Evolutionary conservation across 805 yeast genomes (phyloP).

Genomic region (Saccharomyces mikatae): DNA sequence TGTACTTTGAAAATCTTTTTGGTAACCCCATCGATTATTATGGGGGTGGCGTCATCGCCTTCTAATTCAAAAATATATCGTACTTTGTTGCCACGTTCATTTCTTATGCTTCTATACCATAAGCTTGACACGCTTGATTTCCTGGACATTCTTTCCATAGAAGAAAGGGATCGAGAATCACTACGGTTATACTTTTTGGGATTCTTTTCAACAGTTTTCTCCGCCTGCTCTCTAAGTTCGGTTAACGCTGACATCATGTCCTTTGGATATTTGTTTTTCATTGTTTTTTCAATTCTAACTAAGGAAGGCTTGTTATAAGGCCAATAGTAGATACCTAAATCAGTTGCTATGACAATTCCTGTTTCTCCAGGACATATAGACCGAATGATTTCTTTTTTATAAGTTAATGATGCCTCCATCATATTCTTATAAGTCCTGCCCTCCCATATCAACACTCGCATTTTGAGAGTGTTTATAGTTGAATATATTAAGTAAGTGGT

Average conservation of each 20-base stretch:
- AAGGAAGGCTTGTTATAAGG: conserved; percentile 8
- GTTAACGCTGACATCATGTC: conserved; percentile 14
- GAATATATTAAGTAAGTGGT: conserved; percentile 16
- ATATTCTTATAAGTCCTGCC: conserved; percentile 21
- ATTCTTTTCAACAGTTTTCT: background rate
- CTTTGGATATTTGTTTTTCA: conserved; percentile 16
- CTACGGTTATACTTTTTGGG: background rate
- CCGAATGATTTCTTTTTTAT: conserved; percentile 12
- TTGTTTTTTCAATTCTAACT: conserved; percentile 15
- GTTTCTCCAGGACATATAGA: conserved; percentile 13
- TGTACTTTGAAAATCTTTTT: conserved; percentile 11
- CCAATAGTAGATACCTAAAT: conserved; percentile 21
- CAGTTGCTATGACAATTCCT: conserved; percentile 20
- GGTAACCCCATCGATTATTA: conserved; percentile 19
- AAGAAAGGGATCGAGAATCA: conserved; percentile 7
- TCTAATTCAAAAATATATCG: conserved; percentile 15
- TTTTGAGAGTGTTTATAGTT: conserved; percentile 11
- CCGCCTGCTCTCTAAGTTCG: conserved; percentile 7
- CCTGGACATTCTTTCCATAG: conserved; percentile 9
- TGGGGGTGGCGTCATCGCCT: conserved; percentile 1
- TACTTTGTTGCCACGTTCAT: background rate
- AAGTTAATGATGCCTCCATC: conserved; percentile 17
- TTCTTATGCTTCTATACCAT: conserved; percentile 10
- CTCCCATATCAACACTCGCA: conserved; percentile 26
- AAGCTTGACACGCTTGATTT: conserved; percentile 16